phyloP scores from a whole-genome alignment of 352 stramenopile species.

The Pythium biforme region DNA sequence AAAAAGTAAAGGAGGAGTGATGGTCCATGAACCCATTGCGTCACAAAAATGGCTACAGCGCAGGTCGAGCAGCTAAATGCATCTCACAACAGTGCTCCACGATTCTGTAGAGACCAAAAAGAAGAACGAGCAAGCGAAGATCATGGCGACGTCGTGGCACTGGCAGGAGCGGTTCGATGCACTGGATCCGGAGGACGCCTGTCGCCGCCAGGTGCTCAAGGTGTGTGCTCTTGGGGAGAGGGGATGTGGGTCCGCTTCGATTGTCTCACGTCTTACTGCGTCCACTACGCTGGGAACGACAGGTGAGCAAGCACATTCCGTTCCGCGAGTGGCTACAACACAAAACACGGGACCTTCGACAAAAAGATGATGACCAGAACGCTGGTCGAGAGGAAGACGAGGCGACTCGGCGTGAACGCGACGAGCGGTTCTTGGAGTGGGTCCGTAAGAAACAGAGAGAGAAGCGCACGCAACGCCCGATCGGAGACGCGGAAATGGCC shows the following conservation, averaged over 20 bases:
- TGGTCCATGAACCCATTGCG: conserved; percentile 14
- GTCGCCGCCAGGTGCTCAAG: conserved; percentile 48
- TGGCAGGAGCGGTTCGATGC: conserved; percentile 60
- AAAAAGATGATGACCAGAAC: too few relatives aligned
- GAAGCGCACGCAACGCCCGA: conserved; percentile 21
- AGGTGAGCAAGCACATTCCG: conserved; percentile 50
- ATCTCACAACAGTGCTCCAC: too few relatives aligned
- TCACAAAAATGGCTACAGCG: conserved; percentile 23
- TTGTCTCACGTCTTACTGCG: too few relatives aligned
- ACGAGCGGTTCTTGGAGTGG: conserved; percentile 43
- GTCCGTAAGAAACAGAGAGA: conserved; percentile 32
- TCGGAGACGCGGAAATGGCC: too few relatives aligned
- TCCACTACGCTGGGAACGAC: too few relatives aligned
- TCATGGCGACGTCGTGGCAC: conserved; percentile 39
- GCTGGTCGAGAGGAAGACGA: not conserved
- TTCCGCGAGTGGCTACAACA: conserved; percentile 44
- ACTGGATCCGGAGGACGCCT: conserved; percentile 38
- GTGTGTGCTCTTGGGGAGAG: conserved; percentile 15
- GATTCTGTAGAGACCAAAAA: too few relatives aligned
- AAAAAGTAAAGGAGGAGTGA: conserved; percentile 17
- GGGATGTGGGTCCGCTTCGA: too few relatives aligned
- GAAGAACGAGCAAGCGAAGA: not conserved
- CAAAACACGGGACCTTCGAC: conserved; percentile 10
- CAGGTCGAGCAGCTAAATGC: not conserved
- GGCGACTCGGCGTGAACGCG: conserved; percentile 26